phyloP scores from a whole-genome alignment of 306 rosid genomes.

The Acacia melanoxylon region DNA sequence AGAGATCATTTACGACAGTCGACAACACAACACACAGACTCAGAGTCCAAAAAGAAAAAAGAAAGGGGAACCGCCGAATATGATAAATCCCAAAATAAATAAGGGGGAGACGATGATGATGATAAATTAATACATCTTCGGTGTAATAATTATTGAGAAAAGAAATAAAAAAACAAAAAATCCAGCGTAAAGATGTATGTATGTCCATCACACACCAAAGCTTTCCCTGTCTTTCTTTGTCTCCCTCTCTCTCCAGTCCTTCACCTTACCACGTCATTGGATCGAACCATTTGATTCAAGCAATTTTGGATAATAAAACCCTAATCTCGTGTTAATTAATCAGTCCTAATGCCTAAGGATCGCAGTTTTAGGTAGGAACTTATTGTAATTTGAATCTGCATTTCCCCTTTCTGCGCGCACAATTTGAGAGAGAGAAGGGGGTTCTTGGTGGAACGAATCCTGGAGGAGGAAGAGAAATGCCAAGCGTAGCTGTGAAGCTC shows the following conservation, averaged over 20 bases:
- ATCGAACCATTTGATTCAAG: constrained; percentile 40
- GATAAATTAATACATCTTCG: not conserved
- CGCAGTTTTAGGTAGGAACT: constrained; percentile 20
- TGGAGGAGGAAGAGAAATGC: constrained; percentile 54
- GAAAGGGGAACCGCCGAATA: not conserved
- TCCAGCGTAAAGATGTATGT: constrained; percentile 32
- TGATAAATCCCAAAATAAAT: not conserved
- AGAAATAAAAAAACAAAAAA: not conserved
- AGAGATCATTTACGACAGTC: not conserved
- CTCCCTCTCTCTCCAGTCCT: not conserved
- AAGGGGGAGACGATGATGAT: not conserved
- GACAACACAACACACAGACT: not conserved
- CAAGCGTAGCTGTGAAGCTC: constrained; percentile 96
- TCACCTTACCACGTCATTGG: constrained; percentile 33
- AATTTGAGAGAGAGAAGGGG: constrained; percentile 5
- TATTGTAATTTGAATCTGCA: constrained; percentile 24
- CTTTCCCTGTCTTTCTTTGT: not conserved
- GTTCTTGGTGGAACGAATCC: constrained; percentile 11
- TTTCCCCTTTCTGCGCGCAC: constrained; percentile 31
- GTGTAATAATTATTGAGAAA: not conserved
- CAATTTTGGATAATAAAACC: constrained; percentile 33
- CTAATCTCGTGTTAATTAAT: constrained; percentile 29
- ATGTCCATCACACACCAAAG: constrained; percentile 19
- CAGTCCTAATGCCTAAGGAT: not conserved
- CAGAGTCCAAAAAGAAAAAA: too few species aligned